Percentiles rank a stretch among this genome's conserved stretches.
These are phyloP conservation scores for Jatropha podagrica DNA, from an alignment of 441 rosid species.

Conservation along the genomic window DNA sequence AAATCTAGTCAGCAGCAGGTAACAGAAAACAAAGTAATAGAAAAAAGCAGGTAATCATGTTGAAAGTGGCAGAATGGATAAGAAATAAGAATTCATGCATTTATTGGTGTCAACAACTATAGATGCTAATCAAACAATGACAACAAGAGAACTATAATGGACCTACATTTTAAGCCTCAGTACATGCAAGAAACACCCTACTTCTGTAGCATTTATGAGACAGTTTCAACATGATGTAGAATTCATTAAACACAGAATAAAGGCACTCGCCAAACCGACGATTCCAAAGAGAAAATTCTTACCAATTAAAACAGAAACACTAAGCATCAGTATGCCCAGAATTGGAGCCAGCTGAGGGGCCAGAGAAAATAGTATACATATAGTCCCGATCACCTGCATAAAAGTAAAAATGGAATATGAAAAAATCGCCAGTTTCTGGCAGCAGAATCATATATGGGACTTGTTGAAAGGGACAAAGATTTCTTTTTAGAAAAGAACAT, in stretches of 20 bases:
- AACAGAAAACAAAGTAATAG: conserved; percentile 22
- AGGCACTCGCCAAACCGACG: conserved; percentile 9
- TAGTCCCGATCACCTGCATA: conserved; percentile 74
- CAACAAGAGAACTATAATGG: not conserved
- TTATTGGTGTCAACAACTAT: not conserved
- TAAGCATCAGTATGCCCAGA: conserved; percentile 70
- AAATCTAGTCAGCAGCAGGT: conserved; percentile 33
- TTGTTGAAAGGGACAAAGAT: conserved; percentile 6
- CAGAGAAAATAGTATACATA: conserved; percentile 70
- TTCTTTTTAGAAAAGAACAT: not conserved
- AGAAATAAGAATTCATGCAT: conserved; percentile 4
- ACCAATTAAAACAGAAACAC: conserved; percentile 84
- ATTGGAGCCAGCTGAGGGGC: conserved; percentile 94
- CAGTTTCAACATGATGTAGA: not conserved
- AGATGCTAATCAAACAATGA: conserved; percentile 1
- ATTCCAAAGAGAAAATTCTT: conserved; percentile 26
- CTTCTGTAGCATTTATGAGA: conserved; percentile 1
- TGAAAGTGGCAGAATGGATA: conserved; percentile 6
- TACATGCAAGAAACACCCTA: not conserved
- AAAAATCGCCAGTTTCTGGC: conserved; percentile 7
- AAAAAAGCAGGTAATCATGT: not conserved
- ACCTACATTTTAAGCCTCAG: not conserved
- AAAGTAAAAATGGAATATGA: conserved; percentile 19
- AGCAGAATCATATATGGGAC: conserved; percentile 13
- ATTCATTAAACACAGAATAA: not conserved